Base-by-base conservation (phyloP, 495 filamentous ascomycete genomes). In the Aspergillus taichungensis region DNA sequence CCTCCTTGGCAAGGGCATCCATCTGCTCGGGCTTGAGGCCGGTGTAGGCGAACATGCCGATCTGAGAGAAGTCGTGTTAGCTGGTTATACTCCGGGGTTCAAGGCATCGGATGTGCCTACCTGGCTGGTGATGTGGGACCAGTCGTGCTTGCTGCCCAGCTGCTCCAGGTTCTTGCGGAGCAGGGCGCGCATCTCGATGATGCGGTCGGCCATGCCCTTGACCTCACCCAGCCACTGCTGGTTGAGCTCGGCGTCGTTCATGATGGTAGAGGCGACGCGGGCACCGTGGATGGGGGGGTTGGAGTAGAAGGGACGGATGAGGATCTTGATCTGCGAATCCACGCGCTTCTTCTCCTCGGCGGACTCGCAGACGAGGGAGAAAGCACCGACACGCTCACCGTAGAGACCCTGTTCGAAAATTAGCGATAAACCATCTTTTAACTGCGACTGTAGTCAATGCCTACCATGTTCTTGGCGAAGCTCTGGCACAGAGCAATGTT, bases 1-100 rank as follows among this genome's bases (percentile, higher is more conserved):
- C 81, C 72, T 96, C 88, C 73, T 94, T 89, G 47, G 92, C 88
- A 47, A 98, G 75, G 61, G 69, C 72, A 18, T 91, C 85, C 86
- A 97, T 95, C 73, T 95, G 84, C 71, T 92, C 84, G 50, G 90
- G 80, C 54, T 78, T 90, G 61, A 98, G 71, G 40, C 92, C 92
- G 30, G 92, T 98, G 75, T 92, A 98, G 55, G 91, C 91, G 60
- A 98, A 98, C 92, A 98, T 98, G 70, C 92, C 92, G 53, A 98
- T 98, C 73, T 85, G 48, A 30, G 36, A 32, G n/a, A 30, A n/a
- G 34, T 57, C 31, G 52, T 47, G 38, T 29, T 38, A 13, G 18
- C 13, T 14, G 7, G 35, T 30, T 8, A 8, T 24, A 34, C 13
- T 33, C 27, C 5, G 3, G 9, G 6, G 3, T 14, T 1, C 40